Percentiles rank a stretch among this genome's conserved stretches.
Conservation (phyloP, 1,284 basidiomycete genomes). For the Austropuccinia psidii region DNA sequence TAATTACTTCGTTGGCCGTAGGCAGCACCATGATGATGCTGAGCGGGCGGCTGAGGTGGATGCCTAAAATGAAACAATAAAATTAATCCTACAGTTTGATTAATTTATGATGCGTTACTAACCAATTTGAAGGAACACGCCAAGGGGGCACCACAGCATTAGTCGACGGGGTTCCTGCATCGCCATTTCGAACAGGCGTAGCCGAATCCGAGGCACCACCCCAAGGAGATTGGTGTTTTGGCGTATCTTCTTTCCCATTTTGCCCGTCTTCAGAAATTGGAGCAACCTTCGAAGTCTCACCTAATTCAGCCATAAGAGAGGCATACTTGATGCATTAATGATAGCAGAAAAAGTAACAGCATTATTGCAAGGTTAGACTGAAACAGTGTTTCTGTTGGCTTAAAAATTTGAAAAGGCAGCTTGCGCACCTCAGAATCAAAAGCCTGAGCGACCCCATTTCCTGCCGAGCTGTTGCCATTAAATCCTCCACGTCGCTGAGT, state of each 20-base stretch:
- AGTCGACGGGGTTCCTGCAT: neutral
- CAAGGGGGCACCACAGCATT: slow-evolving; percentile 27
- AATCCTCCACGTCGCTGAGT: slow-evolving; percentile 33
- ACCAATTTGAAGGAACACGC: slow-evolving; percentile 35
- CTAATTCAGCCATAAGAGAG: slow-evolving; percentile 93
- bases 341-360: neutral
- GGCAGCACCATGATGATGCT: slow-evolving; percentile 21
- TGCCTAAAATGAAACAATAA: slow-evolving; percentile 19
- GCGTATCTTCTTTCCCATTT: slow-evolving; percentile 15
- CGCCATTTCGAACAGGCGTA: slow-evolving; percentile 18
- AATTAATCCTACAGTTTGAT: neutral
- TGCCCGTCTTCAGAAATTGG: slow-evolving; percentile 23
- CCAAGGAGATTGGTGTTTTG: slow-evolving; percentile 26
- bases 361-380: neutral
- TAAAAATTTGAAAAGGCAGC: neutral
- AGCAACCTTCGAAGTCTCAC: slow-evolving; percentile 55
- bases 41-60: slow-evolving; percentile 31
- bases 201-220: slow-evolving; percentile 18
- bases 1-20: slow-evolving; percentile 33
- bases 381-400: neutral
- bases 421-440: slow-evolving; percentile 34
- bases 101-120: neutral
- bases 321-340: slow-evolving; percentile 59
- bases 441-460: slow-evolving; percentile 27
- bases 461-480: neutral